Evolutionary conservation across 139 green algal species (phyloP), one percentile per base, ranked within the genome.

Genomic region (Picochlorum sp.): DNA sequence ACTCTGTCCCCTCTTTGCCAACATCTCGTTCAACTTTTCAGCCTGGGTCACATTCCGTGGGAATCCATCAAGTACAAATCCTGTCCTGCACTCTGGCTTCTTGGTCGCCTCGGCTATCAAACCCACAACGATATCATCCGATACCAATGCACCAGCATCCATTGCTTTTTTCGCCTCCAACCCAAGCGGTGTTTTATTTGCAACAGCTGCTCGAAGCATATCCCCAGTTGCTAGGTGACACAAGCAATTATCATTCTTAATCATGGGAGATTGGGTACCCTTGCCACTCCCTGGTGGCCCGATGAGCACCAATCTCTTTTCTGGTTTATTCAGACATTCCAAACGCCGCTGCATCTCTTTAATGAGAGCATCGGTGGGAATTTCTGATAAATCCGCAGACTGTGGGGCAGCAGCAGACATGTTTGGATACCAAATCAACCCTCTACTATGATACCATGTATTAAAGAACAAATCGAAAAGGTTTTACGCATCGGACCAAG

Each of bases 1-100:
- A n/a, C 32, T 41, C 52, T 82, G 67, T 6, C 83, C 85, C 21
- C 80, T 74, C 45, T 79, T 82, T 6, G 63, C 45, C 8, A 99
- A 83, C 92, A 99, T 97, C 46, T 86, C 77, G 59, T 99, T 94
- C 13, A 99, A 89, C 82, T 92, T 95, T 67, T 90, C 18, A 4
- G 90, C 90, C 72, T 83, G 79, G 16, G 57, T 30, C 15, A 90
- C 81, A 3, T 82, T 95, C 45, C 89, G 82, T 0, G 92, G 92
- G 79, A 98, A 99, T 63, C 94, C 94, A 65, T 99, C 94, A 24
- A 99, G 76, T 57, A 98, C 95, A 76, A 98, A 99, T 18, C 94
- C 94, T 20, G 84, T 87, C 46, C 80, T 73, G 85, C 93, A 98
- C 61, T 96, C 91, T 1, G 92, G 82, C 56, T 64, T 68, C 62